A percentile compares a stretch with the other conserved stretches of the same genome.
Conservation (phyloP, 768 basidiomycete species). For the Albatrellus ellisii region DNA sequence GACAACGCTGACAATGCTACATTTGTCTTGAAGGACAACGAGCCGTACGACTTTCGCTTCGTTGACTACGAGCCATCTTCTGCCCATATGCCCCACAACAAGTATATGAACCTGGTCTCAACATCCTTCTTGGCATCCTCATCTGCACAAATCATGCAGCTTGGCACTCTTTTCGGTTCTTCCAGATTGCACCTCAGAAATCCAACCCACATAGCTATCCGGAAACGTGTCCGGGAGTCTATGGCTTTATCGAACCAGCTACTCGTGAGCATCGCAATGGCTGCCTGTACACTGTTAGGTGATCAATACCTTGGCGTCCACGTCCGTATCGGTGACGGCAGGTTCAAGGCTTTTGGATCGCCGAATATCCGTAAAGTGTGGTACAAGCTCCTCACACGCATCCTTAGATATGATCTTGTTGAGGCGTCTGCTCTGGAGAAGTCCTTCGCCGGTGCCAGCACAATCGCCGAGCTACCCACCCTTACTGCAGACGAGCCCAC, state of each 20-base stretch:
- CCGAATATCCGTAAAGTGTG: slow-evolving; percentile 36
- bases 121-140: slow-evolving; percentile 28
- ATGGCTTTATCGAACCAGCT: slow-evolving; percentile 46
- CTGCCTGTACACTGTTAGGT: slow-evolving; percentile 26
- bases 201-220: slow-evolving; percentile 26
- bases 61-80: slow-evolving; percentile 21
- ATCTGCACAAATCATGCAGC: slow-evolving; percentile 40
- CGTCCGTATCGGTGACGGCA: slow-evolving; percentile 56
- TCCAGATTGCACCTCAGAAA: slow-evolving; percentile 44
- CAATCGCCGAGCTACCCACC: neutral
- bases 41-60: slow-evolving; percentile 53
- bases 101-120: slow-evolving; percentile 29
- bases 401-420: slow-evolving; percentile 19
- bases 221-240: slow-evolving; percentile 31
- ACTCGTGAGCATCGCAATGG: slow-evolving; percentile 29
- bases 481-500: slow-evolving; percentile 13
- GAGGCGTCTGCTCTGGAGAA: slow-evolving; percentile 5
- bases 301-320: slow-evolving; percentile 48
- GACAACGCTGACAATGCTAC: slow-evolving; percentile 31
- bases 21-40: slow-evolving; percentile 35
- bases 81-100: slow-evolving; percentile 15
- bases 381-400: slow-evolving; percentile 39
- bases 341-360: slow-evolving; percentile 32
- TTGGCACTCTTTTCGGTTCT: slow-evolving; percentile 71
- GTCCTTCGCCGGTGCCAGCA: slow-evolving; percentile 3